Percentiles rank a stretch among this genome's conserved stretches.
phyloP scores from a whole-genome alignment of 1,284 basidiomycete species.

The Tausonia pullulans region DNA sequence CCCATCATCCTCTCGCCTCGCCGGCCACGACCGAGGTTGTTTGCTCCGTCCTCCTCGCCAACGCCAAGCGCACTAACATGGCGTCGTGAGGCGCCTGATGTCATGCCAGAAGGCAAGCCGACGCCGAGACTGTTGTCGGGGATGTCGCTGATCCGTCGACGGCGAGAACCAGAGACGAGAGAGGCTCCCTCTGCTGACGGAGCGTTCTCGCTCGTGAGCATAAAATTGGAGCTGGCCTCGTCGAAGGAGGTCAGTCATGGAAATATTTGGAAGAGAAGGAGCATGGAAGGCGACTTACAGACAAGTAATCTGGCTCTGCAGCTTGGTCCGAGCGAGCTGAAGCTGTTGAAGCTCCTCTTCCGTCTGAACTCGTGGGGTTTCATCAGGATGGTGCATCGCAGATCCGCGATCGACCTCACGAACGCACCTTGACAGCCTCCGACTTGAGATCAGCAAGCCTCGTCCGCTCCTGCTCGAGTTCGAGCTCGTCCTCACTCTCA shows the following conservation, averaged over 20 bases:
- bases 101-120: constrained; percentile 17
- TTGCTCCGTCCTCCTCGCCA: neutral
- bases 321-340: constrained; percentile 9
- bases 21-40: neutral
- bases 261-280: neutral
- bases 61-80: constrained; percentile 6
- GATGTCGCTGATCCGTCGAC: constrained; percentile 33
- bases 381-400: neutral
- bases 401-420: neutral
- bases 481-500: constrained; percentile 4
- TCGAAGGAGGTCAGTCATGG: neutral
- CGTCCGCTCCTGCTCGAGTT: constrained; percentile 8
- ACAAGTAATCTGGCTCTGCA: constrained; percentile 10
- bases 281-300: neutral
- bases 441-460: neutral
- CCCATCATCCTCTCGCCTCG: neutral
- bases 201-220: neutral
- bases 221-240: constrained; percentile 3
- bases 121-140: constrained; percentile 22
- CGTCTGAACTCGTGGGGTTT: constrained; percentile 4
- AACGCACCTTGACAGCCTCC: neutral
- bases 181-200: neutral
- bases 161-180: neutral
- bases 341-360: constrained; percentile 12
- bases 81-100: neutral